These are phyloP conservation scores for Rasamsonia emersonii DNA, from an alignment of 2,329 filamentous ascomycete genomes.

Conservation along the genomic window DNA sequence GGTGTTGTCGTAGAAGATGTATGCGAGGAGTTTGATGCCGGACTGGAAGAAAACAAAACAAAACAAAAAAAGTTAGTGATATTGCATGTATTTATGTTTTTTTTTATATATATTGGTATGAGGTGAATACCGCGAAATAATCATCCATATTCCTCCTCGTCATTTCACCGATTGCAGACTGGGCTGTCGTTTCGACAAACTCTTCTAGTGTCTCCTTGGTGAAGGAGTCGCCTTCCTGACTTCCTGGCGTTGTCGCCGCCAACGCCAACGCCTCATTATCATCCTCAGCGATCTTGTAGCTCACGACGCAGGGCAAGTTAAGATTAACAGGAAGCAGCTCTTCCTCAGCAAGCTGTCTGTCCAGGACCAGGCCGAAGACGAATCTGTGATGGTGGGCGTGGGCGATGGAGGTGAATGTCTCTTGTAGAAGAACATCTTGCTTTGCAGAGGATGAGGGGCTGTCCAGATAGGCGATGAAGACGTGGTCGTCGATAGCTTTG, in stretches of 20 bases:
- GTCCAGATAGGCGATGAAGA: slow-evolving; percentile 34
- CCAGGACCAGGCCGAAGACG: slow-evolving; percentile 32
- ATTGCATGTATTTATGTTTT: slow-evolving; percentile 1
- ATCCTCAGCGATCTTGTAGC: slow-evolving; percentile 36
- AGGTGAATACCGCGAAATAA: no score
- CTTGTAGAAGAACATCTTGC: slow-evolving; percentile 11
- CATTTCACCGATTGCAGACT: no score
- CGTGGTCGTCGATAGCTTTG: slow-evolving; percentile 30
- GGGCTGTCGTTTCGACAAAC: no score
- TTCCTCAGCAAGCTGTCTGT: slow-evolving; percentile 12
- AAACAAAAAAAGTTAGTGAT: neutral
- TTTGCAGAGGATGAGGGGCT: slow-evolving; percentile 17
- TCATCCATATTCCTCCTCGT: no score
- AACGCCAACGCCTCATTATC: slow-evolving; percentile 18
- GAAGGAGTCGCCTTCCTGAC: no score
- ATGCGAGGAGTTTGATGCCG: neutral
- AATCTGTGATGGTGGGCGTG: slow-evolving; percentile 31
- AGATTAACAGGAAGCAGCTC: slow-evolving; percentile 1
- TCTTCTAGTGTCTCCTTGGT: no score
- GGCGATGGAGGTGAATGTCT: slow-evolving; percentile 27
- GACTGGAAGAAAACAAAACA: neutral
- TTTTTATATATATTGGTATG: no score
- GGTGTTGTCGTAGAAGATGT: neutral
- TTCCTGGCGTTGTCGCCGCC: neutral
- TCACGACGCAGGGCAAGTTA: slow-evolving; percentile 16